phyloP scores from a whole-genome alignment of 306 rosid genomes.

The Calophaca sinica region DNA sequence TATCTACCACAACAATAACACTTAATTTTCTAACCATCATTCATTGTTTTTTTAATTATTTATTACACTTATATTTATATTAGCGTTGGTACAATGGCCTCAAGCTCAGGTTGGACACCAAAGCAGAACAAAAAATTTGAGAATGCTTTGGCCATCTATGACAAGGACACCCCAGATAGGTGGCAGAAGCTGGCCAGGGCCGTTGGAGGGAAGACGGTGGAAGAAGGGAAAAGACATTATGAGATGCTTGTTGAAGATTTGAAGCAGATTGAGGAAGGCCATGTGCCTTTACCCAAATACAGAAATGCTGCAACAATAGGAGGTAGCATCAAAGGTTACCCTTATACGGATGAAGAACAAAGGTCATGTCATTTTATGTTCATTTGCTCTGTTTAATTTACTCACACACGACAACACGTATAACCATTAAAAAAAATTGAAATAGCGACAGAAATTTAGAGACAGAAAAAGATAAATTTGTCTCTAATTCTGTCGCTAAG shows the following conservation, averaged over 20 bases:
- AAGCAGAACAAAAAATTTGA: slow-evolving; percentile 84
- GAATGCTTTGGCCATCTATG: slow-evolving; percentile 79
- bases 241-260: slow-evolving; percentile 79
- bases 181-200: slow-evolving; percentile 85
- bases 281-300: slow-evolving; percentile 79
- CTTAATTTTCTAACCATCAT: slow-evolving; percentile 7
- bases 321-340: slow-evolving; percentile 46
- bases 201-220: slow-evolving; percentile 86
- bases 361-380: slow-evolving; percentile 50
- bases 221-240: slow-evolving; percentile 84
- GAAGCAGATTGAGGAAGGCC: slow-evolving; percentile 74
- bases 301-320: slow-evolving; percentile 40
- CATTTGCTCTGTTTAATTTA: background rate
- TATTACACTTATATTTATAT: too few species aligned
- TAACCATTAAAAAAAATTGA: too few species aligned
- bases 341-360: slow-evolving; percentile 60
- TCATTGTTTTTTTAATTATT: too few species aligned
- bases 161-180: slow-evolving; percentile 78
- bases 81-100: slow-evolving; percentile 39
- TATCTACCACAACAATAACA: background rate
- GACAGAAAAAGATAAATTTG: too few species aligned
- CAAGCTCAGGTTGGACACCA: slow-evolving; percentile 76
- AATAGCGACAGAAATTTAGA: too few species aligned
- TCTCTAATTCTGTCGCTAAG: too few species aligned
- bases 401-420: too few species aligned